Base-by-base conservation (phyloP, 176 grass and related monocot genomes). In the Carex scoparia region DNA sequence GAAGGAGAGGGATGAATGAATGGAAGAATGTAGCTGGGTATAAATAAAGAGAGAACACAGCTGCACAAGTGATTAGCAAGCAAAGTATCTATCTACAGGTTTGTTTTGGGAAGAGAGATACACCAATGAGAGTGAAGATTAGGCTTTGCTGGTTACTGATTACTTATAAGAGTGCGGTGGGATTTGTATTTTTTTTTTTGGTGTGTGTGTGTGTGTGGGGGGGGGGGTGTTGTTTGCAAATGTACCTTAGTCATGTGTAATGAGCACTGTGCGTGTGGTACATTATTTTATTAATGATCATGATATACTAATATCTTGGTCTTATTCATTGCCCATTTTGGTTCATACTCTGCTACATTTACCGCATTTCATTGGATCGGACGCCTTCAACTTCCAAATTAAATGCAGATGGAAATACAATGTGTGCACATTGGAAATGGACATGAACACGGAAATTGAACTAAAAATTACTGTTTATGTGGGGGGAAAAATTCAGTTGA, bases 21-120 rank as follows among this genome's bases (percentile, higher is more conserved):
- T 54, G 42, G 28, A n/a, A 67, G 63, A 83, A 69, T 83, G 62
- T 83, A 31, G 80, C 51, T 62, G 80, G 56, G 80, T 68, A 51
- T 83, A 83, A 32, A 83, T 67, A 69, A 6, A 83, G 42, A 51
- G 46, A 69, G 42, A 35, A 46, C 28, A 53, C 27, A n/a, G 33
- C 40, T 83, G 62, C 28, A n/a, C 27, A n/a, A 54, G 62, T 83
- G 62, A 83, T 57, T 81, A 61, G 55, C 14, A 51, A 51, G 48
- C 48, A 55, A 81, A 61, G 51, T 79, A 79, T 79, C 30, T 31
- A 40, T 65, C 23, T 31, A 65, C 7, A 32, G 54, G 6, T 80
- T 3, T 80, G 54, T 80, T 30, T 59, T 57, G 74, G 44, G 19
- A 54, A 38, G 5, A 32, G 23, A 32, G 27, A 79, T 11, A 59